Evolutionary conservation across 345 rosid genomes (phyloP), one percentile per base, ranked within the genome.

Genomic region (Pugionium dolabratum): DNA sequence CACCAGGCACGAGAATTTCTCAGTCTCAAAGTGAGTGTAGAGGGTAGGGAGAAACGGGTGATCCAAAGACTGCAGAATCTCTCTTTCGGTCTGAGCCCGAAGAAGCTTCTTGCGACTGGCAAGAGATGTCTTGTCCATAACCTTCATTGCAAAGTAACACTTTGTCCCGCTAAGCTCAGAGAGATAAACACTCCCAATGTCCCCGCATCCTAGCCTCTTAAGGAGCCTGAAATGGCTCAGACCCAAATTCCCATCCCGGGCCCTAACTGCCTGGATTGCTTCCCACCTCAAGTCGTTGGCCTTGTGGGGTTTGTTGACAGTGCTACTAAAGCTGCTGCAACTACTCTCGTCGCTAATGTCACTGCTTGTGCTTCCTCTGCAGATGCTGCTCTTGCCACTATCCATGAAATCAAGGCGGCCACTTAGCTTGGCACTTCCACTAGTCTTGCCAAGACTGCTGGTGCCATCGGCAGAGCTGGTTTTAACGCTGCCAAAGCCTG

Each of bases 21-120:
- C 96, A 1, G 96, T 88, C 80, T 91, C 98, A 64, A 91, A 91
- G 54, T 91, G 94, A 27, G 86, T 81, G 58, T 91, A 91, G 27
- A 91, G 90, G 0, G 94, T 85, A 4, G 97, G 96, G 69, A 91
- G 94, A 82, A 91, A 91, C 4, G 96, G 96, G 62, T 88, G 98
- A 75, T 91, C 96, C 46, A 88, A 80, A 66, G 84, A 86, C 73
- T 86, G 96, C 63, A 91, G 77, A 48, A 91, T 91, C 79, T 88
- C 98, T 79, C 94, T 80, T 64, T 91, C 98, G 9, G 96, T 91
- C 69, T 91, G 98, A 66, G 94, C 98, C 27, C 98, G 83, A 71
- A 86, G 90, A 59, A 91, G 85, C 84, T 88, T 91, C 79, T 91
- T 88, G 37, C 96, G 91, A 58, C 87, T 82, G 0, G 91, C 97